phyloP scores from a whole-genome alignment of 2,329 filamentous ascomycete species.

The Didymella exigua region DNA sequence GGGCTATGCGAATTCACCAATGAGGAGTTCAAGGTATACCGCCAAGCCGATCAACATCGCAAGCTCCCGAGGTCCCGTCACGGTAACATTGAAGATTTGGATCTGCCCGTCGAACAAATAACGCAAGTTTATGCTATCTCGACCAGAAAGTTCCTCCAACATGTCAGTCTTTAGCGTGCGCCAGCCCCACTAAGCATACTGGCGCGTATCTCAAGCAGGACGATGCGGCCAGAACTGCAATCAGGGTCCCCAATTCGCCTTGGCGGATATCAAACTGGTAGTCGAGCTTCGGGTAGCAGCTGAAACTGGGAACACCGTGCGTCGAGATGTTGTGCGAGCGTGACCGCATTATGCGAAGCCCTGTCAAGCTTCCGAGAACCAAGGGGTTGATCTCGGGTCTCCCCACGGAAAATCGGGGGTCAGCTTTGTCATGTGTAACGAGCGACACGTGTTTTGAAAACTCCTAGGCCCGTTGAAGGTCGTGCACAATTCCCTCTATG shows the following conservation, averaged over 20 bases:
- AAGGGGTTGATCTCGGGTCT: slow-evolving; percentile 28
- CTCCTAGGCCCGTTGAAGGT: slow-evolving; percentile 10
- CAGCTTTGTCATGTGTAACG: slow-evolving; percentile 2
- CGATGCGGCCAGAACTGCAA: slow-evolving; percentile 2
- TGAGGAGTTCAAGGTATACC: background rate
- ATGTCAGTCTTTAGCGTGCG: background rate
- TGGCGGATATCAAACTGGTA: slow-evolving; percentile 12
- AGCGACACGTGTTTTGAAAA: slow-evolving; percentile 2
- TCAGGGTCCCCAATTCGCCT: background rate
- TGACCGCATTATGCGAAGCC: slow-evolving; percentile 4
- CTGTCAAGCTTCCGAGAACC: slow-evolving; percentile 14
- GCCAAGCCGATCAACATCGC: background rate
- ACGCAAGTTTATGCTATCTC: background rate
- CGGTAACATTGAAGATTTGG: background rate
- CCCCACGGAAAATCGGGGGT: slow-evolving; percentile 18
- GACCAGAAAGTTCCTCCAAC: background rate
- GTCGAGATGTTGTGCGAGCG: slow-evolving; percentile 3
- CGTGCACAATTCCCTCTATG: background rate
- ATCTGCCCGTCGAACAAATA: slow-evolving; percentile 9
- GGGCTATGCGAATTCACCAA: background rate
- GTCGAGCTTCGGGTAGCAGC: slow-evolving; percentile 10
- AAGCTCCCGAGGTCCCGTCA: background rate
- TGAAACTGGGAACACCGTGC: slow-evolving; percentile 10
- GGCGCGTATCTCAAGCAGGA: slow-evolving; percentile 3
- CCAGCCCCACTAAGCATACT: background rate